These are phyloP conservation scores for Globisporangium paddicum DNA, from an alignment of 352 stramenopile genomes.

Conservation along the genomic window DNA sequence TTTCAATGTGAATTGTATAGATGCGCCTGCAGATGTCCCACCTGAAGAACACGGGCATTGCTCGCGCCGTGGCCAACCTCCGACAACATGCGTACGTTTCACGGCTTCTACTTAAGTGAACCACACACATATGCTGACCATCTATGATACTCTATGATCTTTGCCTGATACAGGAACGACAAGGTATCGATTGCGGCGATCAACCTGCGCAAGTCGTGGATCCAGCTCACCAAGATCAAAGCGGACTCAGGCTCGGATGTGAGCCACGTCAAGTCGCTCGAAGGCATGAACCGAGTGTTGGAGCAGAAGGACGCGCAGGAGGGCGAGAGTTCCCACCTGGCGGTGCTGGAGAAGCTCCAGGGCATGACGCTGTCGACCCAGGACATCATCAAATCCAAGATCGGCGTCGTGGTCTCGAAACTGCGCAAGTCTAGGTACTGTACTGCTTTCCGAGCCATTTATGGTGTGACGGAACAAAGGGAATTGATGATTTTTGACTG, in stretches of 20 bases:
- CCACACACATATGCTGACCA: neutral
- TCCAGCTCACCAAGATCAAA: slow-evolving; percentile 52
- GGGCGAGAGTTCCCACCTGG: slow-evolving; percentile 28
- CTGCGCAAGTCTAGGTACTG: slow-evolving; percentile 68
- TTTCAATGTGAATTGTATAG: too few species aligned
- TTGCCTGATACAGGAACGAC: slow-evolving; percentile 49
- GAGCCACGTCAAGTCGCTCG: slow-evolving; percentile 38
- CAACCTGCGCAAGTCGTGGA: slow-evolving; percentile 67
- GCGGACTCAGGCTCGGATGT: slow-evolving; percentile 20
- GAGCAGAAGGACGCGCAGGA: slow-evolving; percentile 35
- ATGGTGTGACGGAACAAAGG: neutral
- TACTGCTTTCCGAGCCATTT: neutral
- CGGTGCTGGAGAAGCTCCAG: slow-evolving; percentile 49
- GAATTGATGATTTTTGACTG: too few species aligned
- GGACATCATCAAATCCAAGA: slow-evolving; percentile 79
- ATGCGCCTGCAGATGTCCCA: slow-evolving; percentile 58
- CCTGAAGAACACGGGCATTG: slow-evolving; percentile 66
- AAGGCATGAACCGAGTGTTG: slow-evolving; percentile 50
- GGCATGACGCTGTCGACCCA: slow-evolving; percentile 62
- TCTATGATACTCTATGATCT: neutral
- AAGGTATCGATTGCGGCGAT: slow-evolving; percentile 69
- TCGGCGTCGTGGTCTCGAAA: slow-evolving; percentile 69
- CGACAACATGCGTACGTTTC: slow-evolving; percentile 67
- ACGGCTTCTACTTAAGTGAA: neutral
- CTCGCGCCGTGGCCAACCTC: slow-evolving; percentile 53